Evolutionary conservation across 352 stramenopile species (phyloP), one percentile per base, ranked within the genome.

Genomic region (Phytopythium montanum): DNA sequence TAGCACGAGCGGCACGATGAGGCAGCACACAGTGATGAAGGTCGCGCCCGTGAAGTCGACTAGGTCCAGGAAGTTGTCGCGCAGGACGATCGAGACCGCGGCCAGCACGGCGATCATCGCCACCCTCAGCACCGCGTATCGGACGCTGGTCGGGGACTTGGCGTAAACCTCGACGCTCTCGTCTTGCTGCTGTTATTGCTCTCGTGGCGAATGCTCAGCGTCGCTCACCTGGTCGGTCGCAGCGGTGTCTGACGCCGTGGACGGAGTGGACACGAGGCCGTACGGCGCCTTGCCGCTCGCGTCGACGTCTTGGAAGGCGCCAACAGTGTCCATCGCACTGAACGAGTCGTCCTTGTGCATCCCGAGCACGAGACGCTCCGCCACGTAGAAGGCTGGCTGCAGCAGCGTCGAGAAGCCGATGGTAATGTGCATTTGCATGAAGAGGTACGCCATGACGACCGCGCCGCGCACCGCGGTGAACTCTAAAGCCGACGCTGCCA

Each of bases 361-460:
- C 6, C 73, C 73, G 23, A 84, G 60, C 5, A 84, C 39, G 1
- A 77, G n/a, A 29, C 73, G 65, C 56, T 82, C 73, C 12, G 71
- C 50, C 52, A 75, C 67, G 51, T 75, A 79, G 51, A 82, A 77
- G 13, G 67, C 69, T 18, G 74, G 74, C 49, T 76, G 61, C 19
- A 84, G 39, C 58, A 84, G 64, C 48, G 70, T 69, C 4, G 69
- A 66, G 38, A 84, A 84, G 18, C 72, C 74, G 42, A 84, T 73
- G 5, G 72, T 76, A 41, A 84, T 55, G 56, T 84, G 74, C 29
- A 84, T 53, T 39, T 82, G 73, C 74, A 84, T 84, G 68, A 73
- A 75, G 16, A 72, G 28, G 38, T 70, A 82, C 52, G 65, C 68
- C 62, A 78, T 72, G 41, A 77, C 60, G 42, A 79, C 65, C n/a